Evolutionary conservation across 2,329 filamentous ascomycete genomes (phyloP), one percentile per base, ranked within the genome.

Genomic region (Parastagonospora nodorum): DNA sequence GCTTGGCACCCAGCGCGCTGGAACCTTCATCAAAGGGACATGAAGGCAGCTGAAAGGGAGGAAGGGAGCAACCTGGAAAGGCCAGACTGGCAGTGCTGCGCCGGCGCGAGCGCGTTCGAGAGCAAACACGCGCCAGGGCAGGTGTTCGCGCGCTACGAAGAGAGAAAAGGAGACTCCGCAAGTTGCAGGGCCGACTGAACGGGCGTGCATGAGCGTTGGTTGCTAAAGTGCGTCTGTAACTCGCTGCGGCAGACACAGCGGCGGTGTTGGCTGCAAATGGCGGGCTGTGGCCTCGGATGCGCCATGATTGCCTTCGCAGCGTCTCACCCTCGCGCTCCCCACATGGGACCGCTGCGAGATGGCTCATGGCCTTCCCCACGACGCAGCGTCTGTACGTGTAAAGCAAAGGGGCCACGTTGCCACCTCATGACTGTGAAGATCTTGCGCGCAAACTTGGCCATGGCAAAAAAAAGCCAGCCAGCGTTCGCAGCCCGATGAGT

Each of bases 161-260:
- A 19, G 15, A 24, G 37, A 48, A 58, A 51, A 64, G 58, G 62
- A 55, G 60, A 60, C 53, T 57, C 58, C 60, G 60, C 60, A 60
- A 61, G 58, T 62, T 51, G 60, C 60, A 30, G 29, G 15, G 40
- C 29, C 40, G 19, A 42, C 58, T 42, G 36, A 49, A 47, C 51
- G 52, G 58, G 52, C 54, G 46, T 48, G 50, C 49, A 50, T 45
- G 32, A 43, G 50, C 30, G 46, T 29, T 31, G 56, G 10, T 43
- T 29, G 30, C 37, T 39, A 50, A 24, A 24, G 19, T 24, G 19
- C 19, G 19, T 24, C 19, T 24, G 55, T 45, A 56, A 57, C 51
- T 52, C 42, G 57, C 54, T 56, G 58, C 52, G 57, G 52, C 57
- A 58, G 58, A 37, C 53, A 58, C 57, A 45, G 57, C 53, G 58